These are phyloP conservation scores for Mucor velutinosus DNA, from an alignment of 371 early-diverging fungal genomes.

Conservation along the genomic window DNA sequence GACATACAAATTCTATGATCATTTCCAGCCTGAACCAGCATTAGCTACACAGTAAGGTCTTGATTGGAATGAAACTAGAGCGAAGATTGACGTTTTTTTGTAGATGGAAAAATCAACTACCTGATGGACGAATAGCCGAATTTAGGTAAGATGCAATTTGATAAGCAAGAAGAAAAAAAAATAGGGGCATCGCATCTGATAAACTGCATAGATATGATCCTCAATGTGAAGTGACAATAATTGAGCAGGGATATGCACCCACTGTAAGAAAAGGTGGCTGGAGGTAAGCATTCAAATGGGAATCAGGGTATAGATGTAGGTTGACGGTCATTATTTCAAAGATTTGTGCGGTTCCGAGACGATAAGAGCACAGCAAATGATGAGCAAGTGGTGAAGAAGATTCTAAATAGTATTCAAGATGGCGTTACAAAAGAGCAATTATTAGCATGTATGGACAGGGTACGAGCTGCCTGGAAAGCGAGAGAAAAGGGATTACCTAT, in stretches of 20 bases:
- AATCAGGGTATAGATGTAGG: background rate
- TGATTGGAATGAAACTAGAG: background rate
- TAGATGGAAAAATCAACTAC: conserved; percentile 68
- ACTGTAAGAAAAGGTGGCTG: conserved; percentile 62
- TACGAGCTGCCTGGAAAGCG: conserved; percentile 67
- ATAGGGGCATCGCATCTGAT: background rate
- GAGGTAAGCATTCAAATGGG: conserved; percentile 36
- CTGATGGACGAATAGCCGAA: conserved; percentile 67
- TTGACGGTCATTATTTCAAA: background rate
- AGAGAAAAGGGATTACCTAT: conserved; percentile 52
- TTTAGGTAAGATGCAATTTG: conserved; percentile 39
- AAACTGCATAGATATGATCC: conserved; percentile 51
- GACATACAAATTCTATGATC: conserved; percentile 61
- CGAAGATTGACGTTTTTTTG: background rate
- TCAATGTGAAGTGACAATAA: conserved; percentile 58
- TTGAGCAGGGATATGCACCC: conserved; percentile 66
- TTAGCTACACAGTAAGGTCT: conserved; percentile 54
- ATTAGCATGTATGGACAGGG: conserved; percentile 47
- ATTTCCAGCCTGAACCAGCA: conserved; percentile 64
- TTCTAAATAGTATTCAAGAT: conserved; percentile 55
- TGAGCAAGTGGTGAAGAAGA: conserved; percentile 56
- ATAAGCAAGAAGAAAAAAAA: background rate
- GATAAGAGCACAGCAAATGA: conserved; percentile 77
- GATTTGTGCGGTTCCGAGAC: conserved; percentile 67
- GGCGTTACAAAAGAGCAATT: conserved; percentile 58